These are phyloP conservation scores for Chaetomium sp. DNA, from an alignment of 2,329 filamentous ascomycete genomes.

Conservation along the genomic window DNA sequence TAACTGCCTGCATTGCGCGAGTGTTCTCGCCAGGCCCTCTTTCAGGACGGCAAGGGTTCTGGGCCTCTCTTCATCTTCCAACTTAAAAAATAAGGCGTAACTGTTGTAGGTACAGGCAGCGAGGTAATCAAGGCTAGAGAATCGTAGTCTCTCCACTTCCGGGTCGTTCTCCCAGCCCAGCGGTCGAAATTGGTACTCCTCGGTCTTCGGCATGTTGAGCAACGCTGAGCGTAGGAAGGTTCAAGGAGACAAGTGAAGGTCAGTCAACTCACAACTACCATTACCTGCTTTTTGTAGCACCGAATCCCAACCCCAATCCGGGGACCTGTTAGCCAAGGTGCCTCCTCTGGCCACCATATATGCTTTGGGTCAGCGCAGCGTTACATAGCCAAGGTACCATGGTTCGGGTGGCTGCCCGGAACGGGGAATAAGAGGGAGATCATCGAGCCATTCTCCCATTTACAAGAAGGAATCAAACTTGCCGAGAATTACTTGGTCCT, in stretches of 20 bases:
- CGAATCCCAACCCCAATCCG: background rate
- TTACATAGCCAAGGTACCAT: background rate
- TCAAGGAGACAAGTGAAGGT: background rate
- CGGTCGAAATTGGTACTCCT: constrained; percentile 37
- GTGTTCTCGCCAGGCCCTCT: constrained; percentile 42
- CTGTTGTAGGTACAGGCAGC: constrained; percentile 42
- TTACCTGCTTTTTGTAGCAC: background rate
- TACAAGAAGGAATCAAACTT: background rate
- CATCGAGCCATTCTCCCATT: background rate
- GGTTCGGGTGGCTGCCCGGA: background rate
- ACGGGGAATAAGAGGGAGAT: background rate
- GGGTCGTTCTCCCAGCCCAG: constrained; percentile 44
- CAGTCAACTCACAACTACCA: background rate
- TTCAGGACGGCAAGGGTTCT: constrained; percentile 37
- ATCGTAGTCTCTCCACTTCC: constrained; percentile 42
- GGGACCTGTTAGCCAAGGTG: too few relatives aligned
- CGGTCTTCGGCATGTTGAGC: constrained; percentile 15
- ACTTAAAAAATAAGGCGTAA: constrained; percentile 45
- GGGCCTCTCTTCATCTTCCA: constrained; percentile 36
- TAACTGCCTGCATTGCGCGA: constrained; percentile 44
- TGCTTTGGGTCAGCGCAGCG: background rate
- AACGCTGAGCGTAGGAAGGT: background rate
- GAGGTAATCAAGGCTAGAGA: constrained; percentile 45
- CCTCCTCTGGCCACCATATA: background rate
- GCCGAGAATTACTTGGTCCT: background rate